These are phyloP conservation scores for Starmerella potacharoeniae DNA, from an alignment of 805 yeast genomes.

Conservation along the genomic window DNA sequence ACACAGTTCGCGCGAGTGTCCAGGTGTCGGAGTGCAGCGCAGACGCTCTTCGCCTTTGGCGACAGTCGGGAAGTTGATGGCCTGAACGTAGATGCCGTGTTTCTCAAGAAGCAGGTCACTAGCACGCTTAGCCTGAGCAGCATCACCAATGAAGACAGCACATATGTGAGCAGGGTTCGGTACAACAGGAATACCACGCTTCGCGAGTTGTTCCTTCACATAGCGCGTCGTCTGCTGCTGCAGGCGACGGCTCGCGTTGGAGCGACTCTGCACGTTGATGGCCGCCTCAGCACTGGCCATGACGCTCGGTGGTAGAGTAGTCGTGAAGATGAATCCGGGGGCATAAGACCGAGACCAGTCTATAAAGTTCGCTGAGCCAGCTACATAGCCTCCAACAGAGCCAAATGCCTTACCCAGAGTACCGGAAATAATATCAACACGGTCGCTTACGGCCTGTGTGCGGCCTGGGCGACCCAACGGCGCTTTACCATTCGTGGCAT, in stretches of 20 bases:
- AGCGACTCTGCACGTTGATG: slow-evolving; percentile 68
- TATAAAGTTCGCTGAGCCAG: slow-evolving; percentile 68
- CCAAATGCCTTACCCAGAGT: slow-evolving; percentile 97
- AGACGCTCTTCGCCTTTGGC: slow-evolving; percentile 91
- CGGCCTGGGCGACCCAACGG: slow-evolving; percentile 35
- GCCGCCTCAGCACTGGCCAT: slow-evolving; percentile 94
- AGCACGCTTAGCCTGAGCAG: slow-evolving; percentile 81
- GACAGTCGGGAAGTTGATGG: slow-evolving; percentile 97
- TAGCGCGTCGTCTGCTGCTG: slow-evolving; percentile 82
- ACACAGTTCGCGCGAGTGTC: slow-evolving; percentile 68
- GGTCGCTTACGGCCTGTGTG: slow-evolving; percentile 49
- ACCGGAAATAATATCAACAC: slow-evolving; percentile 94
- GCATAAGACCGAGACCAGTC: slow-evolving; percentile 96
- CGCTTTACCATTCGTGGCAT: slow-evolving; percentile 48
- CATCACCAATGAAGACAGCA: slow-evolving; percentile 90
- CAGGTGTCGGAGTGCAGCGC: slow-evolving; percentile 98
- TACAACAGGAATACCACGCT: slow-evolving; percentile 81
- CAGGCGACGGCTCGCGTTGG: slow-evolving; percentile 62
- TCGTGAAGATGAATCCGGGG: slow-evolving; percentile 96
- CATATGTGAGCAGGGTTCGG: slow-evolving; percentile 97
- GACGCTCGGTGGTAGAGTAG: slow-evolving; percentile 91
- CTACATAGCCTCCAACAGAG: slow-evolving; percentile 94
- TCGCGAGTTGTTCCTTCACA: slow-evolving; percentile 59
- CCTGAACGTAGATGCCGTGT: slow-evolving; percentile 88
- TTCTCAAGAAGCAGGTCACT: slow-evolving; percentile 77